A percentile compares a stretch with the other conserved stretches of the same genome.
These are phyloP conservation scores for Colletotrichum phormii DNA, from an alignment of 2,329 filamentous ascomycete species.

Conservation along the genomic window DNA sequence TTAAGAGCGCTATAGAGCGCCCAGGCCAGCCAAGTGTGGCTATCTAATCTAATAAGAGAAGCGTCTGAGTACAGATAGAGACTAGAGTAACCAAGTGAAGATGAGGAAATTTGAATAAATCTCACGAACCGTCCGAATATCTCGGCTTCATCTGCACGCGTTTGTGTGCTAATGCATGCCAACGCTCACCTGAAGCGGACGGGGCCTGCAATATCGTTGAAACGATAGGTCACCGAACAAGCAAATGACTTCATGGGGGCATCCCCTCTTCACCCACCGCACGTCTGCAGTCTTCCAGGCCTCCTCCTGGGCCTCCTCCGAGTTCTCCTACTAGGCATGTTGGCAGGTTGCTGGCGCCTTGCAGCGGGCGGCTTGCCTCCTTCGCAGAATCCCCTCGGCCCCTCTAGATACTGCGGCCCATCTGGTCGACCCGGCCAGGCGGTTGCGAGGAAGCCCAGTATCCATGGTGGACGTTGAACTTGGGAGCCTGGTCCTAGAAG, in stretches of 20 bases:
- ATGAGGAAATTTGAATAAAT: not conserved
- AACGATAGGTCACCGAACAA: conserved; percentile 31
- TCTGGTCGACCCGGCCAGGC: conserved; percentile 30
- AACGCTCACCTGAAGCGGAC: conserved; percentile 37
- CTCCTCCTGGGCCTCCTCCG: not conserved
- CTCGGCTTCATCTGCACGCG: conserved; percentile 32
- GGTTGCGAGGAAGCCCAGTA: conserved; percentile 22
- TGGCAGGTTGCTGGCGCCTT: not conserved
- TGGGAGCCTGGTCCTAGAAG: not conserved
- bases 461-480: not conserved
- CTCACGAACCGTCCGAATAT: conserved; percentile 18
- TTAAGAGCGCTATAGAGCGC: too few relatives aligned
- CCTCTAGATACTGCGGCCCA: conserved; percentile 10
- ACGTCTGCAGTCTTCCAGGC: conserved; percentile 15
- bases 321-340: not conserved
- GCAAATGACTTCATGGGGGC: conserved; percentile 36
- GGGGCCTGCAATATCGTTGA: conserved; percentile 38
- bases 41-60: too few relatives aligned
- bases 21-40: too few relatives aligned
- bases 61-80: not conserved
- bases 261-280: not conserved
- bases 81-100: not conserved
- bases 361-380: not conserved
- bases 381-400: conserved; percentile 13
- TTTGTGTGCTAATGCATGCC: conserved; percentile 26